Evolutionary conservation across 164 flowering plant genomes (phyloP).

Genomic region (Platanus orientalis): DNA sequence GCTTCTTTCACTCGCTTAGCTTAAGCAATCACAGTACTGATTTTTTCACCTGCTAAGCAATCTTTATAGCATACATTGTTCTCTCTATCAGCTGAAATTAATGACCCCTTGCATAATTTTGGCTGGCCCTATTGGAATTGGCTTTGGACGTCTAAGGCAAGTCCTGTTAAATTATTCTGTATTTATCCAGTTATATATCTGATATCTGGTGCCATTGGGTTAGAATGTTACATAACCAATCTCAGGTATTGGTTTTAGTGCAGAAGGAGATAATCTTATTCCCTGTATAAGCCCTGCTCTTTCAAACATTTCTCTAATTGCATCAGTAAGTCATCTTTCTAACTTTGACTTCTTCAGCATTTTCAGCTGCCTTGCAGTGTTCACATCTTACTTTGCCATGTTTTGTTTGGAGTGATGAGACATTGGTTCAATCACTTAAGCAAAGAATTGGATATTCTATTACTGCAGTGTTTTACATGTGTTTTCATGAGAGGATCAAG

Average conservation of each 20-base stretch:
- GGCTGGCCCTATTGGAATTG: constrained; percentile 37
- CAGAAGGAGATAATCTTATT: constrained; percentile 26
- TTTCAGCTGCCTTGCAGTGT: no score
- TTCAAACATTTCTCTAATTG: constrained; percentile 20
- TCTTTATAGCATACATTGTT: neutral
- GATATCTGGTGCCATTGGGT: neutral
- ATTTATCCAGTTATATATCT: neutral
- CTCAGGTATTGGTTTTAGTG: constrained; percentile 16
- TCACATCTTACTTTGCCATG: neutral
- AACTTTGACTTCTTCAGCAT: neutral
- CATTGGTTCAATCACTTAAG: neutral
- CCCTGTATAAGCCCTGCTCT: constrained; percentile 30
- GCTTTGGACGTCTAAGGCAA: constrained; percentile 32
- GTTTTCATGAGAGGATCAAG: constrained; percentile 9
- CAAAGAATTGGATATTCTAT: neutral
- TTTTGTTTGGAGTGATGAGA: neutral
- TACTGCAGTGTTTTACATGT: constrained; percentile 22
- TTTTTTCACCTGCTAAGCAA: no score
- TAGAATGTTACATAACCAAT: neutral
- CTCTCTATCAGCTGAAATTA: constrained; percentile 24
- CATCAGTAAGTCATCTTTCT: constrained; percentile 12
- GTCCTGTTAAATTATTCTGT: neutral
- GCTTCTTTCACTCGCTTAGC: no score
- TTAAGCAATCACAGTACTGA: neutral
- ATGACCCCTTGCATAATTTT: constrained; percentile 34